Percentiles rank a stretch among this genome's conserved stretches.
phyloP scores from a whole-genome alignment of 176 grass and related monocot genomes.

The Coix lacrymajobi region DNA sequence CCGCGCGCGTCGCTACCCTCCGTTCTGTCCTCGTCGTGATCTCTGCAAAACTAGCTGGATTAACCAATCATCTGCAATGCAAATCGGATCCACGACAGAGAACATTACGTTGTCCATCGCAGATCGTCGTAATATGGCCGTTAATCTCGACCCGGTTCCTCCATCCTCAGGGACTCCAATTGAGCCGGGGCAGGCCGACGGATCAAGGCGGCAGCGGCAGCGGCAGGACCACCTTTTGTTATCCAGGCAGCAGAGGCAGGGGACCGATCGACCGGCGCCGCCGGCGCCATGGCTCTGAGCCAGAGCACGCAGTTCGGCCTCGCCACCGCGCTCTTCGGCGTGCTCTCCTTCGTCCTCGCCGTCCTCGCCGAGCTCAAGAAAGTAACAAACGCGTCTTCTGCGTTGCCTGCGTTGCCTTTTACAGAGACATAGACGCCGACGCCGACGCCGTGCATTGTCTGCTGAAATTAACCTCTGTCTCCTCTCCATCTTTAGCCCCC shows the following conservation, averaged over 20 bases:
- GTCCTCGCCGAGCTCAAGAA: slow-evolving; percentile 55
- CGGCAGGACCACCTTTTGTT: background rate
- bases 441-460: background rate
- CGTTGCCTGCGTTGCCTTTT: background rate
- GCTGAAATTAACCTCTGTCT: background rate
- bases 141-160: background rate
- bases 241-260: background rate
- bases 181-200: background rate
- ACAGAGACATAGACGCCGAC: too few species aligned
- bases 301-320: slow-evolving; percentile 20
- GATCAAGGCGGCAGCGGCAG: background rate
- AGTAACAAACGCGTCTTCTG: slow-evolving; percentile 3
- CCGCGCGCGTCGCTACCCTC: background rate
- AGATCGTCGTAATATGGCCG: background rate
- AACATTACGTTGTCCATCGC: background rate
- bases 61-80: background rate
- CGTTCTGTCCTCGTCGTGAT: background rate
- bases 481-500: slow-evolving; percentile 20
- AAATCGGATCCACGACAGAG: background rate
- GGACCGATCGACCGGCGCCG: background rate
- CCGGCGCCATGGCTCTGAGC: slow-evolving; percentile 31
- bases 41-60: background rate
- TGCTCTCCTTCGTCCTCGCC: slow-evolving; percentile 52
- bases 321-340: slow-evolving; percentile 20
- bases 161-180: background rate